phyloP scores from a whole-genome alignment of 495 filamentous ascomycete genomes.

The Letharia lupina region DNA sequence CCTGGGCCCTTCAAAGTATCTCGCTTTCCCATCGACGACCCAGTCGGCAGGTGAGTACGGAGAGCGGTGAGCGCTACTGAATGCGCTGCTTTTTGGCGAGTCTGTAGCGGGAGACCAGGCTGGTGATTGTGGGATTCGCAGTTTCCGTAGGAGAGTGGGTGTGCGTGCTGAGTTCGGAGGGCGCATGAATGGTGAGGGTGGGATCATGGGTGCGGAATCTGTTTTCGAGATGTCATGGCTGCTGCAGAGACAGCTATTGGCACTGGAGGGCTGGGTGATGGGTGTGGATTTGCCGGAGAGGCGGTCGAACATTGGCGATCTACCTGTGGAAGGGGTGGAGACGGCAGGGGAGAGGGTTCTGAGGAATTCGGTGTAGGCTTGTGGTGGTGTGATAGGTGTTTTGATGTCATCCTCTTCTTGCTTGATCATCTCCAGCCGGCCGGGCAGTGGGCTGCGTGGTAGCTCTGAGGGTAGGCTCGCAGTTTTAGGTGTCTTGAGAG shows the following conservation, averaged over 20 bases:
- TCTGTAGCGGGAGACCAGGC: constrained; percentile 24
- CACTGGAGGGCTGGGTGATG: constrained; percentile 35
- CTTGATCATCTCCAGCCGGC: constrained; percentile 39
- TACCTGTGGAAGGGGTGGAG: constrained; percentile 34
- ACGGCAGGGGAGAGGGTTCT: constrained; percentile 65
- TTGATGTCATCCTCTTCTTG: constrained; percentile 45
- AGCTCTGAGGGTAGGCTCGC: constrained; percentile 75
- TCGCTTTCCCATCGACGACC: constrained; percentile 30
- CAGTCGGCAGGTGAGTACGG: constrained; percentile 29
- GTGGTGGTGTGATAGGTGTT: constrained; percentile 88
- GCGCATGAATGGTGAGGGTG: constrained; percentile 32
- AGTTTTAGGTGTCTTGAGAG: constrained; percentile 69
- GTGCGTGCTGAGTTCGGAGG: constrained; percentile 27
- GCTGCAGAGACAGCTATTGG: constrained; percentile 31
- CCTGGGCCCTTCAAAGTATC: constrained; percentile 28
- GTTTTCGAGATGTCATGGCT: constrained; percentile 22
- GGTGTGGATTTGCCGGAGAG: constrained; percentile 30
- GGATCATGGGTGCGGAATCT: constrained; percentile 30
- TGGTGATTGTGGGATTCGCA: constrained; percentile 38
- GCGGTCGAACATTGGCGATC: constrained; percentile 33
- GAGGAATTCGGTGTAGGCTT: constrained; percentile 87
- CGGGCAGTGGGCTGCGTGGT: constrained; percentile 33
- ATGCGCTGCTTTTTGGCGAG: constrained; percentile 24
- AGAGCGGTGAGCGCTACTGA: constrained; percentile 29
- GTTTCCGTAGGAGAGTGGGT: constrained; percentile 29